phyloP scores from a whole-genome alignment of 768 basidiomycete genomes.

The Neoboletus subvelutipes region DNA sequence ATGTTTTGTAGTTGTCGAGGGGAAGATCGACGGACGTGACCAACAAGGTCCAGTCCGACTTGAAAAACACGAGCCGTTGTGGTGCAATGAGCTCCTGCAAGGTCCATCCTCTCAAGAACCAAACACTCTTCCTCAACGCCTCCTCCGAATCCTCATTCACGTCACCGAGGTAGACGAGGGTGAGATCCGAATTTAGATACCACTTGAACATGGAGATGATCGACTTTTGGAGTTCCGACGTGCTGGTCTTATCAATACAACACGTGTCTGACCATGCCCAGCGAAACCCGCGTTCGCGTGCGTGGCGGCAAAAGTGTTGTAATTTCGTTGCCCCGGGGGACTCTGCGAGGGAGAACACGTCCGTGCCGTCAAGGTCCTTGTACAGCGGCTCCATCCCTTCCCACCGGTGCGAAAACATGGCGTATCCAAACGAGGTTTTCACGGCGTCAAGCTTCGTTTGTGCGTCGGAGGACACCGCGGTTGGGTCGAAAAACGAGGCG shows the following conservation, averaged over 20 bases:
- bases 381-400: slow-evolving; percentile 14
- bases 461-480: neutral
- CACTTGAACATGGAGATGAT: slow-evolving; percentile 33
- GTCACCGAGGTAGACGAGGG: slow-evolving; percentile 26
- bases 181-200: slow-evolving; percentile 27
- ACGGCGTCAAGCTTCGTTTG: slow-evolving; percentile 9
- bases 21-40: slow-evolving; percentile 15
- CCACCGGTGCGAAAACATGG: slow-evolving; percentile 30
- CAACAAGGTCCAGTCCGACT: slow-evolving; percentile 22
- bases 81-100: slow-evolving; percentile 31
- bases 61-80: slow-evolving; percentile 20
- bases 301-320: slow-evolving; percentile 18
- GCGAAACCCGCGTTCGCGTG: slow-evolving; percentile 19
- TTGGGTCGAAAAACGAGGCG: slow-evolving; percentile 10
- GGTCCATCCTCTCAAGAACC: slow-evolving; percentile 30
- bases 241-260: slow-evolving; percentile 31
- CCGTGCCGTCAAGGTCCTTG: slow-evolving; percentile 15
- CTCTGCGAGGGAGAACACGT: slow-evolving; percentile 17
- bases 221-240: slow-evolving; percentile 29
- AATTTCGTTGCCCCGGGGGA: slow-evolving; percentile 15
- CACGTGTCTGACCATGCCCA: slow-evolving; percentile 33
- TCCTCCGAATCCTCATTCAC: slow-evolving; percentile 13
- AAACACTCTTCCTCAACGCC: slow-evolving; percentile 17
- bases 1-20: slow-evolving; percentile 19
- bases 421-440: slow-evolving; percentile 17